A percentile compares a stretch with the other conserved stretches of the same genome.
Evolutionary conservation across 768 basidiomycete species (phyloP).

Genomic region (Pulveroboletus frians): DNA sequence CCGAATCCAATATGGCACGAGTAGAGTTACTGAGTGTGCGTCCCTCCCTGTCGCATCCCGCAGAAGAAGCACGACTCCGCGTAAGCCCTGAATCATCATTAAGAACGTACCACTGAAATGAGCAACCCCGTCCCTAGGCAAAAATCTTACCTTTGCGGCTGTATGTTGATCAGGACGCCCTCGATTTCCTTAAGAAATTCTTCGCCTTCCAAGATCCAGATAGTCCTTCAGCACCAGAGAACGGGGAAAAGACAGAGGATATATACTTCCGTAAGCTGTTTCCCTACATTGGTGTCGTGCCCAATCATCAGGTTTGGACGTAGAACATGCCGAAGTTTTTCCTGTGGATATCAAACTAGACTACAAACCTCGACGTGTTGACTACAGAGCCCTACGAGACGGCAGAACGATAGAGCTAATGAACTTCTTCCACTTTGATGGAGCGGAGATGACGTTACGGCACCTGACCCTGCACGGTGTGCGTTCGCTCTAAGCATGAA

Average conservation of each 20-base stretch:
- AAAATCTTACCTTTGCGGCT: slow-evolving; percentile 87
- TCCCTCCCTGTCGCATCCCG: slow-evolving; percentile 60
- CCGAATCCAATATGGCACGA: slow-evolving; percentile 90
- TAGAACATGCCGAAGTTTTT: slow-evolving; percentile 92
- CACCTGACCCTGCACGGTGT: slow-evolving; percentile 92
- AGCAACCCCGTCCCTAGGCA: slow-evolving; percentile 43
- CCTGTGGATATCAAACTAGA: slow-evolving; percentile 94
- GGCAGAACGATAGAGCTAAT: slow-evolving; percentile 94
- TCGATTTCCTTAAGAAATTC: slow-evolving; percentile 97
- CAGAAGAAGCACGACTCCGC: slow-evolving; percentile 74
- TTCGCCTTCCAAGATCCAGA: slow-evolving; percentile 79
- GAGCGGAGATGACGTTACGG: slow-evolving; percentile 94
- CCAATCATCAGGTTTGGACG: not conserved
- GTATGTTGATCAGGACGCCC: slow-evolving; percentile 96
- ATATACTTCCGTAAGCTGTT: slow-evolving; percentile 65
- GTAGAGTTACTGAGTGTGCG: slow-evolving; percentile 72
- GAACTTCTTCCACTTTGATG: slow-evolving; percentile 99
- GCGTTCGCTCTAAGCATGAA: slow-evolving; percentile 30
- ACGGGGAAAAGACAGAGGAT: slow-evolving; percentile 39
- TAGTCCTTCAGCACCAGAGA: slow-evolving; percentile 29
- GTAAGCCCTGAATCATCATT: slow-evolving; percentile 26
- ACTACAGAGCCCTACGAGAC: slow-evolving; percentile 84
- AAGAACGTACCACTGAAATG: not conserved
- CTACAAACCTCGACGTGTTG: slow-evolving; percentile 96
- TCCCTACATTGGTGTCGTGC: slow-evolving; percentile 1